These are phyloP conservation scores for Diaporthe sp. DNA, from an alignment of 2,329 filamentous ascomycete genomes.

Conservation along the genomic window DNA sequence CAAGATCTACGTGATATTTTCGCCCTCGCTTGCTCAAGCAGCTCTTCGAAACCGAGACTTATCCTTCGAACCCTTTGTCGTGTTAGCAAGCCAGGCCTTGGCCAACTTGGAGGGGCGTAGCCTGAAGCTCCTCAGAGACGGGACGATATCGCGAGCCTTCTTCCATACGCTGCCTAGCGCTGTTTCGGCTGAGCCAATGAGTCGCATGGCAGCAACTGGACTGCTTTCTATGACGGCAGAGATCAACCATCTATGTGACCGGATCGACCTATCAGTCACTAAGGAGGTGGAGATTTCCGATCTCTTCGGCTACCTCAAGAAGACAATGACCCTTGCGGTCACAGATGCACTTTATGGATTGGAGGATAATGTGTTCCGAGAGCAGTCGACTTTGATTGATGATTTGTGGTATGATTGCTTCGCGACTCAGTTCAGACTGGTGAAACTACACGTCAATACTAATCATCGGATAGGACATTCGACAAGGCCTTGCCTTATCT, in stretches of 20 bases:
- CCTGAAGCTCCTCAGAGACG: slow-evolving; percentile 3
- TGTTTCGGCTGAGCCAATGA: slow-evolving; percentile 4
- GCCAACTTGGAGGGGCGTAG: slow-evolving; percentile 12
- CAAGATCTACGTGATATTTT: slow-evolving; percentile 3
- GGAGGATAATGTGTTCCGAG: neutral
- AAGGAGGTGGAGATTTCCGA: neutral
- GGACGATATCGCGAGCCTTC: slow-evolving; percentile 12
- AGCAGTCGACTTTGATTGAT: neutral
- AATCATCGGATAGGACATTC: neutral
- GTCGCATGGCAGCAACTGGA: slow-evolving; percentile 14
- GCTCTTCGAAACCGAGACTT: neutral
- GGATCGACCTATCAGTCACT: neutral
- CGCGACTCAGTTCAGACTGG: neutral
- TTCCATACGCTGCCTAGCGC: neutral
- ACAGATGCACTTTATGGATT: neutral
- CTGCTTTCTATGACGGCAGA: slow-evolving; percentile 11
- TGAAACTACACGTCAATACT: neutral
- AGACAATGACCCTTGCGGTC: neutral
- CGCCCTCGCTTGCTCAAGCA: slow-evolving; percentile 4
- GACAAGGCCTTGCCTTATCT: neutral
- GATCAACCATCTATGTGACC: neutral
- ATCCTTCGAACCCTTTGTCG: slow-evolving; percentile 7
- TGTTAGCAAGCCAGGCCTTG: slow-evolving; percentile 15
- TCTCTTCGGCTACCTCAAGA: neutral
- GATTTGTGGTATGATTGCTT: neutral